A percentile compares a stretch with the other conserved stretches of the same genome.
Conservation (phyloP, 2,329 filamentous ascomycete species). For the Clarireedia sp. region DNA sequence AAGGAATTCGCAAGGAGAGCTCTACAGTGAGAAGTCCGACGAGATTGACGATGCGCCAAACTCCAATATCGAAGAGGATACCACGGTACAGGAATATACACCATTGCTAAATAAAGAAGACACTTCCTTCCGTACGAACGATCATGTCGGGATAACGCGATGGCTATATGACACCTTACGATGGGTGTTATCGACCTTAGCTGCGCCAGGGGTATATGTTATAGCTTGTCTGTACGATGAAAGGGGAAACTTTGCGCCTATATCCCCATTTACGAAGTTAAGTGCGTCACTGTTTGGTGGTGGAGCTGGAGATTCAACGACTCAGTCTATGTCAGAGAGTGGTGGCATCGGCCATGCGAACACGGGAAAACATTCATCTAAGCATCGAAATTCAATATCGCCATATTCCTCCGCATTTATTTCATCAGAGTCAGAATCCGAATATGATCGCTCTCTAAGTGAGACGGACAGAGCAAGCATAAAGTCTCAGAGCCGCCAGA, state of each 20-base stretch:
- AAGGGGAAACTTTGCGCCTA: slow-evolving; percentile 68
- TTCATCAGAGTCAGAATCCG: slow-evolving; percentile 57
- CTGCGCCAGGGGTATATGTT: slow-evolving; percentile 73
- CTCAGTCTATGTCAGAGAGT: slow-evolving; percentile 22
- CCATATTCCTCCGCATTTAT: slow-evolving; percentile 47
- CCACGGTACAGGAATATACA: slow-evolving; percentile 54
- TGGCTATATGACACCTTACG: slow-evolving; percentile 68
- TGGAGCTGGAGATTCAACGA: slow-evolving; percentile 24
- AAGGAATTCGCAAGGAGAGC: slow-evolving; percentile 31
- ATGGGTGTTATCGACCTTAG: slow-evolving; percentile 70
- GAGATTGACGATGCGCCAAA: slow-evolving; percentile 32
- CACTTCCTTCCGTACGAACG: slow-evolving; percentile 30
- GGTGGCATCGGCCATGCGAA: slow-evolving; percentile 9
- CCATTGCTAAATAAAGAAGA: slow-evolving; percentile 47
- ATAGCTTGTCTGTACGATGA: slow-evolving; percentile 78
- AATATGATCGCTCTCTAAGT: slow-evolving; percentile 33
- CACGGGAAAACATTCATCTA: slow-evolving; percentile 13
- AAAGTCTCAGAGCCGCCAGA: slow-evolving; percentile 37
- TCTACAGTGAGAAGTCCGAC: slow-evolving; percentile 34
- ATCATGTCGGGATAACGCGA: slow-evolving; percentile 54
- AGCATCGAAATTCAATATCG: slow-evolving; percentile 16
- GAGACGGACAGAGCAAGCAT: slow-evolving; percentile 17
- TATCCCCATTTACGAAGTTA: slow-evolving; percentile 63
- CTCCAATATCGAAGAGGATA: slow-evolving; percentile 23
- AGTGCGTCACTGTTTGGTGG: slow-evolving; percentile 41